These are phyloP conservation scores for Rickenella mellea DNA, from an alignment of 768 basidiomycete species.

Conservation along the genomic window DNA sequence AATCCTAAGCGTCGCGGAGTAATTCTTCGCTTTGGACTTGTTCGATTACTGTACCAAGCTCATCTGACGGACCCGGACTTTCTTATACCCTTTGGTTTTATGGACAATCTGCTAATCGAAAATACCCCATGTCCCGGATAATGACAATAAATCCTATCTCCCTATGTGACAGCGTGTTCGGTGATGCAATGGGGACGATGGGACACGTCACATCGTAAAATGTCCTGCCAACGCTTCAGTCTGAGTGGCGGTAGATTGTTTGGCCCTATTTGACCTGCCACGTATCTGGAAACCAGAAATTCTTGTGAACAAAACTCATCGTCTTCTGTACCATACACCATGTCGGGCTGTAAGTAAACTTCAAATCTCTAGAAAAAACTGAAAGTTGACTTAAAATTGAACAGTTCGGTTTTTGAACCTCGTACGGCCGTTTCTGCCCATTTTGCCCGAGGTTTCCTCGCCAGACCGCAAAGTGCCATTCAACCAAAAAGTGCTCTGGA, in stretches of 20 bases:
- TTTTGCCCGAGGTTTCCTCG: slow-evolving; percentile 94
- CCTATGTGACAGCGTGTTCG: not conserved
- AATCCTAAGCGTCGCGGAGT: too few species aligned
- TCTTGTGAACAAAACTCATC: too few species aligned
- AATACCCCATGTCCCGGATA: too few species aligned
- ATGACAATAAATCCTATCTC: too few species aligned
- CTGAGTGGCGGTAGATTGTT: too few species aligned
- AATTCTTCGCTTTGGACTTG: too few species aligned
- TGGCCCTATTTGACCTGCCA: too few species aligned
- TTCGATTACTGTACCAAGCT: too few species aligned
- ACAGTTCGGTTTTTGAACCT: slow-evolving; percentile 95
- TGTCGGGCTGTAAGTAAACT: not conserved
- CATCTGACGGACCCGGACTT: too few species aligned
- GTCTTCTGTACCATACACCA: not conserved
- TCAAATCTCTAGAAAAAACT: not conserved
- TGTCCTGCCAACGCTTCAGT: not conserved
- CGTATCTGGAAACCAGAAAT: too few species aligned
- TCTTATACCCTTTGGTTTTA: too few species aligned
- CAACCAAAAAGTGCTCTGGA: slow-evolving; percentile 99
- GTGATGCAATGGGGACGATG: slow-evolving; percentile 2
- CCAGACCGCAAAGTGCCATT: slow-evolving; percentile 98
- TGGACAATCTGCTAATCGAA: too few species aligned
- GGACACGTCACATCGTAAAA: slow-evolving; percentile 3
- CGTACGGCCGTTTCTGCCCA: slow-evolving; percentile 94
- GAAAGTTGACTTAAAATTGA: not conserved